These are phyloP conservation scores for Colletotrichum sojae DNA, from an alignment of 2,329 filamentous ascomycete genomes.

Conservation along the genomic window DNA sequence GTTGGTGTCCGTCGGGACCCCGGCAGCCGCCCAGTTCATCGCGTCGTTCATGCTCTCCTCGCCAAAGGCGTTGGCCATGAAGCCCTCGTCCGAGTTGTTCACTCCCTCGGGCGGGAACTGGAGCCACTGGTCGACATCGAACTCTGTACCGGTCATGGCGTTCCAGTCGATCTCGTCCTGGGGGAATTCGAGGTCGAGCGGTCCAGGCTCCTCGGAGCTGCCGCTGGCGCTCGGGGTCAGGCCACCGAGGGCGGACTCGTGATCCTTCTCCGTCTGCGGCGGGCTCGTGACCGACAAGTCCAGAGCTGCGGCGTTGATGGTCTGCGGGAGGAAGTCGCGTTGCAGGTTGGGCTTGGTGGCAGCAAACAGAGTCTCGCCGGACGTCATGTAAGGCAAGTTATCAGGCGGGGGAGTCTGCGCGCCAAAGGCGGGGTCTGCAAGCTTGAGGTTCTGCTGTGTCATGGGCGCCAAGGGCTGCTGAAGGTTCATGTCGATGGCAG, in stretches of 20 bases:
- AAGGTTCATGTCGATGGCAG: constrained; percentile 77
- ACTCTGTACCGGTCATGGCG: constrained; percentile 64
- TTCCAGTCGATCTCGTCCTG: constrained; percentile 69
- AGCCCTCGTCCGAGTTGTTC: constrained; percentile 54
- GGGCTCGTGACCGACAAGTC: constrained; percentile 57
- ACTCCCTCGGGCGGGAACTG: constrained; percentile 68
- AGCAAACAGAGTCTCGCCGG: constrained; percentile 55
- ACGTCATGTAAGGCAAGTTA: constrained; percentile 59
- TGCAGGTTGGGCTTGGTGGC: constrained; percentile 32
- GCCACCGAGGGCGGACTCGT: constrained; percentile 54
- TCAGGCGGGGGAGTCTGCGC: constrained; percentile 70
- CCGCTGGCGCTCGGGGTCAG: constrained; percentile 63
- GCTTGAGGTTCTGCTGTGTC: constrained; percentile 49
- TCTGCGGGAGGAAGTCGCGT: constrained; percentile 51
- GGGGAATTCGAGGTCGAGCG: constrained; percentile 63
- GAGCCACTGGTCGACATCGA: constrained; percentile 72
- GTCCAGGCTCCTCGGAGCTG: constrained; percentile 57
- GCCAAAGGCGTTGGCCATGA: constrained; percentile 52
- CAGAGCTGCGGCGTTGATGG: constrained; percentile 54
- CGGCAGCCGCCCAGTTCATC: constrained; percentile 42
- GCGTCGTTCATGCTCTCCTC: constrained; percentile 42
- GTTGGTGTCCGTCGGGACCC: constrained; percentile 4
- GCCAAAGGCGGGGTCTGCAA: constrained; percentile 52
- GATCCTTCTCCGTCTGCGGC: constrained; percentile 59
- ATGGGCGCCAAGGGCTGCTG: constrained; percentile 51